Evolutionary conservation across 371 early-diverging fungal species (phyloP).

Genomic region (Mortierella sp.): DNA sequence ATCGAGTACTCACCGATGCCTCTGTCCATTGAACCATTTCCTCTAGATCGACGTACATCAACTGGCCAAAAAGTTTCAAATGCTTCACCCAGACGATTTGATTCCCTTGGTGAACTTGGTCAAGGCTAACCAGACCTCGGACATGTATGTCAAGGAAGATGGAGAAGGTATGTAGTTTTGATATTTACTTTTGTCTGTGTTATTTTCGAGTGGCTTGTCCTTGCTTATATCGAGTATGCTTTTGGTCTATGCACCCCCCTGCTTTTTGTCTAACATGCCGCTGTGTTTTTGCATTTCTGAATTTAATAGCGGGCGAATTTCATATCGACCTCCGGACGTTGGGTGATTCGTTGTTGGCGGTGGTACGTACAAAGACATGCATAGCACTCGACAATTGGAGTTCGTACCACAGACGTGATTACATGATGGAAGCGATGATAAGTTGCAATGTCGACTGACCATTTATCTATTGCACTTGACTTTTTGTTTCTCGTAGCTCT

Average conservation of each 20-base stretch:
- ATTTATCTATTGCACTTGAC: background rate
- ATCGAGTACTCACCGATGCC: too few relatives aligned
- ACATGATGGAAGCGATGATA: background rate
- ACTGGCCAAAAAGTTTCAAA: constrained; percentile 58
- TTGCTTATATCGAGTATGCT: background rate
- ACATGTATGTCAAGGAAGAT: constrained; percentile 61
- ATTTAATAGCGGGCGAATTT: constrained; percentile 57
- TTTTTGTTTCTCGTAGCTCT: constrained; percentile 24
- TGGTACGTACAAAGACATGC: constrained; percentile 14
- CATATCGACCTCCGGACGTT: constrained; percentile 61
- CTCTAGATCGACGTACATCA: constrained; percentile 46
- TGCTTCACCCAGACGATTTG: constrained; percentile 55
- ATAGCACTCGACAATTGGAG: background rate
- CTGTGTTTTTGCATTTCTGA: background rate
- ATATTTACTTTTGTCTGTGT: background rate
- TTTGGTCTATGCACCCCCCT: background rate
- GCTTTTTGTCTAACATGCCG: background rate
- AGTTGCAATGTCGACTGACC: background rate
- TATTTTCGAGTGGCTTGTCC: background rate
- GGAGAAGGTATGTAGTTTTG: constrained; percentile 48
- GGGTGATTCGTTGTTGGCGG: constrained; percentile 46
- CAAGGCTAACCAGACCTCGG: constrained; percentile 52
- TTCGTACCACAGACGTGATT: background rate
- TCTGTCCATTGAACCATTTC: background rate
- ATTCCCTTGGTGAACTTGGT: constrained; percentile 56